phyloP scores from a whole-genome alignment of 148 eudicot species.

The Selenicereus undatus region DNA sequence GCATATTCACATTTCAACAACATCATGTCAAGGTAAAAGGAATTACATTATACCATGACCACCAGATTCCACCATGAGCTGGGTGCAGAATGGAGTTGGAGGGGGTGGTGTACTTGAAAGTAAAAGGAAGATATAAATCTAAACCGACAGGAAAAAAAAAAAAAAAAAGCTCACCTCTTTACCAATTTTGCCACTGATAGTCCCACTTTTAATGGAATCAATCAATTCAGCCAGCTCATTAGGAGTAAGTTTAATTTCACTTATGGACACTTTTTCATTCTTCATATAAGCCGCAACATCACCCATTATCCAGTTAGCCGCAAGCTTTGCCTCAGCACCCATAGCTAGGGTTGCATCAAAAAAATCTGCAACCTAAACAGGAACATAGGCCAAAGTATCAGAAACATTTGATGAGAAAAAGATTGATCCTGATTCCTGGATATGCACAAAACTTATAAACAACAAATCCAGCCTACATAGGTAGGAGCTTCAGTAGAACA shows the following conservation, averaged over 20 bases:
- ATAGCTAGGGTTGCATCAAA: conserved; percentile 73
- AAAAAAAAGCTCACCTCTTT: conserved; percentile 56
- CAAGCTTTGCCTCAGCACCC: conserved; percentile 85
- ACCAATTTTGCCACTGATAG: conserved; percentile 95
- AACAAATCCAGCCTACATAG: background rate
- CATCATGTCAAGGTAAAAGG: background rate
- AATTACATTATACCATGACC: too few relatives aligned
- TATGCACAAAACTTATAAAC: background rate
- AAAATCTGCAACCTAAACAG: conserved; percentile 76
- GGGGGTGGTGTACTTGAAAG: too few relatives aligned
- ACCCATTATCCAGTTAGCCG: conserved; percentile 98
- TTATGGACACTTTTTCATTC: conserved; percentile 63
- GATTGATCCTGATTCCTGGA: background rate
- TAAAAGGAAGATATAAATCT: background rate
- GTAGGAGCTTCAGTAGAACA: background rate
- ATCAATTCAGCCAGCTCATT: conserved; percentile 78
- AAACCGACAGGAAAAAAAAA: background rate
- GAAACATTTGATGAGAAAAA: background rate
- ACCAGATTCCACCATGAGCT: background rate
- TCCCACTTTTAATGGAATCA: conserved; percentile 71
- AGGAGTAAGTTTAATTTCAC: conserved; percentile 77
- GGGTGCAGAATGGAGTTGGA: background rate
- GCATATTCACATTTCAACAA: background rate
- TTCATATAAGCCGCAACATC: conserved; percentile 94
- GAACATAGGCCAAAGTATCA: background rate